Percentiles rank a stretch among this genome's conserved stretches.
Evolutionary conservation across 2,329 filamentous ascomycete genomes (phyloP).

Genomic region (Trichoderma aggressivum): DNA sequence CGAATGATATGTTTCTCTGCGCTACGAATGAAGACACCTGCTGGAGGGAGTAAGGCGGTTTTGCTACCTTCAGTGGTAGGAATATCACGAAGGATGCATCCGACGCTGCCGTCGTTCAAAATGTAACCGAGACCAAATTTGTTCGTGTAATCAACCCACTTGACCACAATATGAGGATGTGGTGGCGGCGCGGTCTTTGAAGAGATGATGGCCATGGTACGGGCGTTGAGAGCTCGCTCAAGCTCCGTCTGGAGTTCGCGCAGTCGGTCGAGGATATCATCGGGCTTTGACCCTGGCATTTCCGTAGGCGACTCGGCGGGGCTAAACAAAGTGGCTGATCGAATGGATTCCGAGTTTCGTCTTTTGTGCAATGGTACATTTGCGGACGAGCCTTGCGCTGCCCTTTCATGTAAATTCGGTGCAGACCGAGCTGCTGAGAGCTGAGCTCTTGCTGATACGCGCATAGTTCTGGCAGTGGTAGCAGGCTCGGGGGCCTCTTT

Average conservation of each 20-base stretch:
- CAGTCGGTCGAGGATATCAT: conserved; percentile 55
- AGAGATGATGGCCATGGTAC: conserved; percentile 59
- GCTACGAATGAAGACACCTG: conserved; percentile 67
- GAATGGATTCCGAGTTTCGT: conserved; percentile 31
- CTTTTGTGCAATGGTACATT: conserved; percentile 26
- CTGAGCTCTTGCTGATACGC: conserved; percentile 28
- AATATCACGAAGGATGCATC: conserved; percentile 62
- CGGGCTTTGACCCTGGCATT: conserved; percentile 54
- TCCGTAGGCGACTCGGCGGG: conserved; percentile 49
- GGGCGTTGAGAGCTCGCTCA: conserved; percentile 60
- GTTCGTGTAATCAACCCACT: conserved; percentile 88
- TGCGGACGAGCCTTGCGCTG: conserved; percentile 28
- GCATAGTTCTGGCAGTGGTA: conserved; percentile 26
- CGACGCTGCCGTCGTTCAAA: conserved; percentile 75
- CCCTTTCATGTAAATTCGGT: conserved; percentile 31
- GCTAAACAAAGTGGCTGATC: conserved; percentile 52
- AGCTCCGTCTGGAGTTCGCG: conserved; percentile 57
- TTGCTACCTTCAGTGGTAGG: conserved; percentile 49
- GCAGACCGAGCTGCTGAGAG: conserved; percentile 30
- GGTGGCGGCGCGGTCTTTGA: conserved; percentile 52
- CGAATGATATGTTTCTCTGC: conserved; percentile 69
- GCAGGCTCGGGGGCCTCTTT: conserved; percentile 26
- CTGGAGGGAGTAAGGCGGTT: conserved; percentile 59
- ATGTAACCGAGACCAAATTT: conserved; percentile 84
- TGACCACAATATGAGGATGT: conserved; percentile 63